Percentiles rank a stretch among this genome's conserved stretches.
Evolutionary conservation across 163 green algal genomes (phyloP).

Genomic region (Coccomyxa subellipsoidea): DNA sequence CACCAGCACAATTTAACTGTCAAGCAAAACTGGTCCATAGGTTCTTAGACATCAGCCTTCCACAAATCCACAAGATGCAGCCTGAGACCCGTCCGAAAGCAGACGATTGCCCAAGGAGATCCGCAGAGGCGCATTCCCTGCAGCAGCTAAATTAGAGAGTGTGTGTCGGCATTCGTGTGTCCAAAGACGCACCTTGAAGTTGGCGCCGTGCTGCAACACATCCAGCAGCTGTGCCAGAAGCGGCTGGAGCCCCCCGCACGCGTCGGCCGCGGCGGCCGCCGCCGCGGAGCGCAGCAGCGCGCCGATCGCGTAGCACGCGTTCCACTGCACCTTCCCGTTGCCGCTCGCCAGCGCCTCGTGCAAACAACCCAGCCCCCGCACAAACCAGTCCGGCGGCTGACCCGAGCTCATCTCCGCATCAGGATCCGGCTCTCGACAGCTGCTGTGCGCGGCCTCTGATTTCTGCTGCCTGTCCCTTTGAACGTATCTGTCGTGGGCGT

Average conservation of each 20-base stretch:
- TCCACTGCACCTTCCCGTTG: conserved; percentile 71
- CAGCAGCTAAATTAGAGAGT: background rate
- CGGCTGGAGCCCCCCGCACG: background rate
- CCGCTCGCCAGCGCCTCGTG: conserved; percentile 53
- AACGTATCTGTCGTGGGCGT: background rate
- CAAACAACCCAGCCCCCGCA: conserved; percentile 33
- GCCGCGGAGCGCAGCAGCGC: conserved; percentile 33
- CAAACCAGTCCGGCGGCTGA: conserved; percentile 33
- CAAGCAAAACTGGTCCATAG: too few relatives aligned
- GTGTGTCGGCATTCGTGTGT: conserved; percentile 37
- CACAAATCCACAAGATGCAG: background rate
- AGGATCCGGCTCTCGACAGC: too few relatives aligned
- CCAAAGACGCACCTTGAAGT: conserved; percentile 71
- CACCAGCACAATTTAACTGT: background rate
- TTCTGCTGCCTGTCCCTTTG: background rate
- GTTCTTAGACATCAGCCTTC: too few relatives aligned
- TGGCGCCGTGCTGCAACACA: conserved; percentile 55
- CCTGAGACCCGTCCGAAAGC: background rate
- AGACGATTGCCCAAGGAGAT: background rate
- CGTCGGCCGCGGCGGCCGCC: background rate
- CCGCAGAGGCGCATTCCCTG: too few relatives aligned
- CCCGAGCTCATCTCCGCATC: too few relatives aligned
- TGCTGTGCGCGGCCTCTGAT: background rate
- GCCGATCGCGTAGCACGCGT: conserved; percentile 52
- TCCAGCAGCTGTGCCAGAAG: conserved; percentile 54